These are phyloP conservation scores for Fusarium foetens DNA, from an alignment of 2,329 filamentous ascomycete genomes.

Conservation along the genomic window DNA sequence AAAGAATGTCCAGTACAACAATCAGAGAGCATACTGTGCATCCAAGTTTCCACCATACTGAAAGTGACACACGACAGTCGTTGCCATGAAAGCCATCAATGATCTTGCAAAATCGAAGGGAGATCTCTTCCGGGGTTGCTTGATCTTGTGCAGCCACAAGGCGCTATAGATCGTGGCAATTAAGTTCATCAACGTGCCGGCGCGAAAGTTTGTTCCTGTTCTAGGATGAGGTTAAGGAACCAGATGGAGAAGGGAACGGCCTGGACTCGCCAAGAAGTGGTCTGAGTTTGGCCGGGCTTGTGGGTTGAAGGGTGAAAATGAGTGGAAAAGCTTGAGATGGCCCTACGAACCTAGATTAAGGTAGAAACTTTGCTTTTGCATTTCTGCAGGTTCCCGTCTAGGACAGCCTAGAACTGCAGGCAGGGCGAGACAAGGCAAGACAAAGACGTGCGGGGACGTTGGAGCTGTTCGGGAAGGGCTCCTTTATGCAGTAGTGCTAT, in stretches of 20 bases:
- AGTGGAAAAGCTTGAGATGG: conserved; percentile 21
- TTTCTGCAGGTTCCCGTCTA: conserved; percentile 36
- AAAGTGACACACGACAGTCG: too few relatives aligned
- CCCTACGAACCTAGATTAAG: background rate
- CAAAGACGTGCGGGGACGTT: conserved; percentile 11
- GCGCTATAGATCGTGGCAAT: conserved; percentile 27
- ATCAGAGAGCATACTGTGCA: background rate
- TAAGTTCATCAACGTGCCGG: conserved; percentile 24
- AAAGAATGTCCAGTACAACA: background rate
- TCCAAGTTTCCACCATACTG: background rate
- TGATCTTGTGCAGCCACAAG: background rate
- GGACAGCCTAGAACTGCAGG: background rate
- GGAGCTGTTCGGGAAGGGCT: conserved; percentile 13
- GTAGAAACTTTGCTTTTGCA: conserved; percentile 9
- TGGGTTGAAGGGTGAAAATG: conserved; percentile 26
- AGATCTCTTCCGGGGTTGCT: background rate
- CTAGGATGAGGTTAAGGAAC: conserved; percentile 7
- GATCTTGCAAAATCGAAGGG: background rate
- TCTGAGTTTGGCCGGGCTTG: conserved; percentile 17
- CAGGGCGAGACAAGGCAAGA: background rate
- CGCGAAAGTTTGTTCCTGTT: conserved; percentile 27
- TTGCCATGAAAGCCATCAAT: background rate
- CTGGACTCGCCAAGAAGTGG: conserved; percentile 23
- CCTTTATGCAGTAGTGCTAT: conserved; percentile 22
- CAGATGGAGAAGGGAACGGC: conserved; percentile 18